A percentile compares a stretch with the other conserved stretches of the same genome.
Conservation (phyloP, 371 early-diverging fungal species). For the Sporodiniella umbellata region DNA sequence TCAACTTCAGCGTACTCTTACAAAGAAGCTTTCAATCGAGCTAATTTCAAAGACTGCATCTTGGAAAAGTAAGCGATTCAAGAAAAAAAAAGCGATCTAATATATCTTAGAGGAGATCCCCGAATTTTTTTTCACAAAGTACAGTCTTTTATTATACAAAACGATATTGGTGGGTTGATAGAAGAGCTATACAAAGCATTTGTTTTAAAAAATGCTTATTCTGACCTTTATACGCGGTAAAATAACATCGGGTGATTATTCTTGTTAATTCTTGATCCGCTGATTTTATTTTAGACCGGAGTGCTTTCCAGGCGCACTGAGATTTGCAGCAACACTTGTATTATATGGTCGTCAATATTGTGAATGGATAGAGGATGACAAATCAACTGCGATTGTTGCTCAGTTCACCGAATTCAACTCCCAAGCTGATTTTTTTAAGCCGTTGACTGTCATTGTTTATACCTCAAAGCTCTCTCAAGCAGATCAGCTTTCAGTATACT, state of each 20-base stretch:
- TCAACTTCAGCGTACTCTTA: too few relatives aligned
- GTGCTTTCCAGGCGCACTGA: not conserved
- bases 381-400: constrained; percentile 10
- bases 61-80: constrained; percentile 1
- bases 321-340: constrained; percentile 18
- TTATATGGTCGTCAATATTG: constrained; percentile 16
- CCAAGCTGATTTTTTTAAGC: constrained; percentile 3
- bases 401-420: constrained; percentile 13
- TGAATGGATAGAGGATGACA: constrained; percentile 5
- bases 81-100: not conserved
- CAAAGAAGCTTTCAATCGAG: not conserved
- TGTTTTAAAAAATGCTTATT: not conserved
- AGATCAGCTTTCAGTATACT: constrained; percentile 14
- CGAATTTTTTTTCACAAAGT: constrained; percentile 18
- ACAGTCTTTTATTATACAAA: constrained; percentile 9
- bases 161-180: not conserved
- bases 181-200: constrained; percentile 1
- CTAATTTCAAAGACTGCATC: constrained; percentile 11
- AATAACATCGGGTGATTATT: too few relatives aligned
- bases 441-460: constrained; percentile 17
- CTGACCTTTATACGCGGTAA: not conserved
- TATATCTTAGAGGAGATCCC: constrained; percentile 8
- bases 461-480: constrained; percentile 14
- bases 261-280: too few relatives aligned
- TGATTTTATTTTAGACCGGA: not conserved